Base-by-base conservation (phyloP, 805 yeast species). In the Cyberlindnera euphorbiae region DNA sequence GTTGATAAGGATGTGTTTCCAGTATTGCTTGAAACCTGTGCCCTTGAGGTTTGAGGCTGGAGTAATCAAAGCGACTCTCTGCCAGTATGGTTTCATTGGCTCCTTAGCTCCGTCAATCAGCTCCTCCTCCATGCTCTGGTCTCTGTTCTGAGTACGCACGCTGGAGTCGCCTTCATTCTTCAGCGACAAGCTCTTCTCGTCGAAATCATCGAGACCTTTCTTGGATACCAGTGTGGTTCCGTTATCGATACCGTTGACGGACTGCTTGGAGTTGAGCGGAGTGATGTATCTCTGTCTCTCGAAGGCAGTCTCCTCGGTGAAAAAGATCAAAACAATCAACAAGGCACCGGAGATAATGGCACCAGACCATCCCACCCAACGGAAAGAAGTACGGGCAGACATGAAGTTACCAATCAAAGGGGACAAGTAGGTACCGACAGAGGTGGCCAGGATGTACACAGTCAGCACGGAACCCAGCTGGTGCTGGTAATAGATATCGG, bases 331-430 rank as follows among this genome's bases (percentile, higher is more conserved):
- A 11, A 80, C 68, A 1, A 73, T 40, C 38, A 82, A 57, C 19
- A 77, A 60, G 3, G 61, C 77, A 28, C 78, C 88, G 9, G 81
- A 77, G 38, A 79, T 69, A 21, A 84, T 82, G 6, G 74, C 75
- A 12, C 76, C 78, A 45, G 68, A 53, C 71, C 78, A 78, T 23
- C 88, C 87, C 6, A 82, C 85, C 94, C 94, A 85, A 50, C 82
- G 66, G 63, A 83, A 85, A n/a, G 75, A 69, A 18, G 72, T 65
- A 30, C 70, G 60, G 30, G 74, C 69, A 8, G 78, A 72, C 45
- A 82, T 75, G 48, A 78, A 76, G n/a, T 87, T 88, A 14, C 87
- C 89, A 45, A 82, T 69, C 35, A 85, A 60, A 2, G 95, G 94
- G 3, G 93, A 90, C 41, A 84, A 60, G 53, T 79, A 84, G 2